Evolutionary conservation across 306 rosid genomes (phyloP).

Genomic region (Glycyrrhiza uralensis): DNA sequence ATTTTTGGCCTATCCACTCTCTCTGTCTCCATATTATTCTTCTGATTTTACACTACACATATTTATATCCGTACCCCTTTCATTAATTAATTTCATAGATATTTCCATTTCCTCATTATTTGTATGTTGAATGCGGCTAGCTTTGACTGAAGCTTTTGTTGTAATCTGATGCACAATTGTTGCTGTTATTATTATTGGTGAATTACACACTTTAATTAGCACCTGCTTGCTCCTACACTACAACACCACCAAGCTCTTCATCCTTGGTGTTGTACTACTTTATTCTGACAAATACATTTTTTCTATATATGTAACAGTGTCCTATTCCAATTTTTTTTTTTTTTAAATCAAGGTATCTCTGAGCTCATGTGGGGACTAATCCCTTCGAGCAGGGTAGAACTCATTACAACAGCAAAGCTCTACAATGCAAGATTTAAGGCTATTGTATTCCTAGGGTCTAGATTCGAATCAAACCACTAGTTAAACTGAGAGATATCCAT

Average conservation of each 20-base stretch:
- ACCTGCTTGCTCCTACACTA: background rate
- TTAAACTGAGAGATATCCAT: too few species aligned
- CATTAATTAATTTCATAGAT: background rate
- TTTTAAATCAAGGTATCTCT: too few species aligned
- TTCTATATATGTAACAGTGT: background rate
- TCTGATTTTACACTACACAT: constrained; percentile 18
- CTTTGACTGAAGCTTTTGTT: constrained; percentile 15
- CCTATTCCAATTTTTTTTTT: background rate
- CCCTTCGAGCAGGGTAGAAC: too few species aligned
- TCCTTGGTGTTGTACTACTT: background rate
- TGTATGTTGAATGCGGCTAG: background rate
- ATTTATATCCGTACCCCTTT: background rate
- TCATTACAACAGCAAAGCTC: too few species aligned
- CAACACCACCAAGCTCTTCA: background rate
- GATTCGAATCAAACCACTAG: too few species aligned
- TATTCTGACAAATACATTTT: background rate
- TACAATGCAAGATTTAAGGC: too few species aligned
- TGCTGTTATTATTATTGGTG: constrained; percentile 1
- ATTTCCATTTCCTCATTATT: constrained; percentile 23
- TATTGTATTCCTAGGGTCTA: too few species aligned
- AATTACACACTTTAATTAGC: constrained; percentile 8
- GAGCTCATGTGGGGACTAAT: too few species aligned
- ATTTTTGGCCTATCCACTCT: constrained; percentile 26
- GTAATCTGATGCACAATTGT: background rate
- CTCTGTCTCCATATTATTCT: constrained; percentile 9